These are phyloP conservation scores for Sistotremastrum suecicum DNA, from an alignment of 768 basidiomycete species.

Conservation along the genomic window DNA sequence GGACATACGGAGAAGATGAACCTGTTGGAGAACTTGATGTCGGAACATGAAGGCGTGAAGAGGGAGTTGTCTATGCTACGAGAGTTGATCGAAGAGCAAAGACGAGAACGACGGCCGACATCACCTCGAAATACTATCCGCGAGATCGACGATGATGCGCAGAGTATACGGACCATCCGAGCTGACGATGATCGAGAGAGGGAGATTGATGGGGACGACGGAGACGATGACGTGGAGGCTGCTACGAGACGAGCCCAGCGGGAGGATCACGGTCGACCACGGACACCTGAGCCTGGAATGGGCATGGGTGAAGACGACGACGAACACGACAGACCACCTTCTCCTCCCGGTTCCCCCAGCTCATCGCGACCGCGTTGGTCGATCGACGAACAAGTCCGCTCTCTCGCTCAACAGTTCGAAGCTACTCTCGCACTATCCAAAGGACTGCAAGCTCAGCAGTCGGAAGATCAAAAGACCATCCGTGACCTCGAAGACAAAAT, in stretches of 20 bases:
- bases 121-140: conserved; percentile 12
- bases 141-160: conserved; percentile 59
- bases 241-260: conserved; percentile 26
- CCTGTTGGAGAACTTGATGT: conserved; percentile 65
- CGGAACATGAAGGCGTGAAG: conserved; percentile 76
- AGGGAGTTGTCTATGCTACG: conserved; percentile 61
- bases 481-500: conserved; percentile 56
- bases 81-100: conserved; percentile 55
- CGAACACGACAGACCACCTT: conserved; percentile 14
- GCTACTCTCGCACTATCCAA: conserved; percentile 61
- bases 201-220: conserved; percentile 15
- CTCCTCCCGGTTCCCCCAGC: conserved; percentile 9
- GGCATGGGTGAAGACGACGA: conserved; percentile 34
- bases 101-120: conserved; percentile 24
- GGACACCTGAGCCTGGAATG: conserved; percentile 67
- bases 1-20: conserved; percentile 73
- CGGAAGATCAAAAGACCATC: conserved; percentile 64
- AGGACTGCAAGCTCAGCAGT: conserved; percentile 64
- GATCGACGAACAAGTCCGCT: conserved; percentile 9
- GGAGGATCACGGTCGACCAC: conserved; percentile 53
- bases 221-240: conserved; percentile 30
- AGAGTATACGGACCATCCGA: conserved; percentile 62
- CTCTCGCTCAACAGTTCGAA: conserved; percentile 57
- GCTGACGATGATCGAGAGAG: conserved; percentile 60
- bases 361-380: conserved; percentile 10